Evolutionary conservation across 176 grass and related monocot genomes (phyloP), one percentile per base, ranked within the genome.

Genomic region (Areca catechu): DNA sequence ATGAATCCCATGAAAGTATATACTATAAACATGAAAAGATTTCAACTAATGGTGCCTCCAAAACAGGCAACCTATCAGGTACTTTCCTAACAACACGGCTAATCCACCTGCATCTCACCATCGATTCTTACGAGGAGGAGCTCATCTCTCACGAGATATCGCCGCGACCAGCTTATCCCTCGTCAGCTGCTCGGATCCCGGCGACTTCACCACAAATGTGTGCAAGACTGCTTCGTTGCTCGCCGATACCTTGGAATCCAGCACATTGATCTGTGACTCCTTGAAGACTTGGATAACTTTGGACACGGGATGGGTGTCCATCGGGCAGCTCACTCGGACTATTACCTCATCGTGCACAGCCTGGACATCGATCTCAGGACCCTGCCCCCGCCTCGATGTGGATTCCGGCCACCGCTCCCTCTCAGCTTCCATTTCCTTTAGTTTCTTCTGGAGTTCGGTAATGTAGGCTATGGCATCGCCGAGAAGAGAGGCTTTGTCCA

Each of bases 401-500:
- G 61, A 20, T 37, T 50, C 61, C 18, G 47, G 47, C 48, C 61
- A 64, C 20, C 22, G 48, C 62, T 49, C 52, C 10, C 57, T 66
- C 37, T 74, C 72, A 3, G 56, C 21, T 9, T 55, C 56, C 75
- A 60, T 51, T 14, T 72, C 64, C 22, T 63, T 65, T 43, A 95
- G 61, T 0, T 72, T 74, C 6, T 49, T 57, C 63, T 95, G 85
- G 73, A 95, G 80, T 71, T 95, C 86, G 59, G 85, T 74, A 75
- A 95, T 90, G 79, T 95, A 80, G 0, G 86, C 53, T 68, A 89
- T 95, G 74, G 85, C 85, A 56, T 95, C 82, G 67, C 82, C 81
- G 19, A 95, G 77, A 58, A 95, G 58, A 1, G 90, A 95, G 5
- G 90, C 90, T 69, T 95, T 95, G 72, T 95, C 89, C 85, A 86